Conservation (phyloP, 1,139 yeast species). For the Debaryomyces singareniensis region DNA sequence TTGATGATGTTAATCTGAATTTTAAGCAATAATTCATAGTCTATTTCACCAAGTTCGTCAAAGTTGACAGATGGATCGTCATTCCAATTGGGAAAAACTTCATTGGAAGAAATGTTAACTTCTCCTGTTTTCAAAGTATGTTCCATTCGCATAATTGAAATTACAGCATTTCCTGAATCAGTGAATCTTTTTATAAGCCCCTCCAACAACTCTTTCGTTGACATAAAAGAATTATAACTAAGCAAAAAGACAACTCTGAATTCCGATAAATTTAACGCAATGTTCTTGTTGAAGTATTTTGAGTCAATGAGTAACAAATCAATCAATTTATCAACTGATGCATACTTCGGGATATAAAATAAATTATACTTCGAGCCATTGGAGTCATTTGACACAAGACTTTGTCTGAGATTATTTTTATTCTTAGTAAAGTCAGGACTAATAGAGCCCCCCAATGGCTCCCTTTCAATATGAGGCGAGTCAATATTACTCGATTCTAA, state of each 20-base stretch:
- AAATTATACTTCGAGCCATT: conserved; percentile 9
- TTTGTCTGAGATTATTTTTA: conserved; percentile 3
- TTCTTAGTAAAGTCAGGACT: conserved; percentile 2
- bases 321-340: conserved; percentile 34
- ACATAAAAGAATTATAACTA: conserved; percentile 36
- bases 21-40: conserved; percentile 54
- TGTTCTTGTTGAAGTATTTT: conserved; percentile 28
- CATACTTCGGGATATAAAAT: conserved; percentile 35
- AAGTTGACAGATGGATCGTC: conserved; percentile 30
- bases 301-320: conserved; percentile 39
- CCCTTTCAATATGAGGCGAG: conserved; percentile 20
- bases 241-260: conserved; percentile 39
- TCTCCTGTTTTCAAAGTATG: conserved; percentile 9
- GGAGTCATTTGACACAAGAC: conserved; percentile 7
- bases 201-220: conserved; percentile 38
- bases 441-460: conserved; percentile 6
- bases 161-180: conserved; percentile 43
- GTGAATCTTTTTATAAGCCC: conserved; percentile 39
- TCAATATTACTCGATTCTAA: conserved; percentile 38
- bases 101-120: conserved; percentile 4
- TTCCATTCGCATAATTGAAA: conserved; percentile 36
- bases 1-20: conserved; percentile 82
- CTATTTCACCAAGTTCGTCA: conserved; percentile 37
- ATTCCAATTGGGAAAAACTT: conserved; percentile 53
- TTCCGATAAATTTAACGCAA: conserved; percentile 38